Evolutionary conservation across 371 early-diverging fungal genomes (phyloP), one percentile per base, ranked within the genome.

Genomic region (Apophysomyces ossiformis): DNA sequence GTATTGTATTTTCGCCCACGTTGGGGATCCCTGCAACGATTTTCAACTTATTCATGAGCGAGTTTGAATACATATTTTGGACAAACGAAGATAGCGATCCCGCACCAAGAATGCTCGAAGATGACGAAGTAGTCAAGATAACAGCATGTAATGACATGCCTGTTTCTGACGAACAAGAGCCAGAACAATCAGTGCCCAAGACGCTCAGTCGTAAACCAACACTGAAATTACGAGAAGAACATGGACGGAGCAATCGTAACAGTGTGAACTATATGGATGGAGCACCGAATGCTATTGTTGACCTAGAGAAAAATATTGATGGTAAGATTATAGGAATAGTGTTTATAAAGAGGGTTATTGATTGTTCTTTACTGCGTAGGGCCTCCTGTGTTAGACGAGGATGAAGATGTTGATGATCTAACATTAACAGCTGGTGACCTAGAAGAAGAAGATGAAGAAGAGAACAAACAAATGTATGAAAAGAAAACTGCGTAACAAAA

Each of bases 1-100:
- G 89, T 44, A 92, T 91, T 65, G 90, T 92, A 7, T 92, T 92
- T 58, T 81, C 89, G 18, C 90, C 90, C 9, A 91, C 91, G 4
- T 72, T 90, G 6, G 86, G 89, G 36, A 85, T 92, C 11, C 90
- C 91, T 11, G 88, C 89, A 1, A 86, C 85, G 16, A 82, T 92
- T 2, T 89, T 91, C 47, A 88, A 86, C 41, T 61, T 90, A 58
- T 81, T 92, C 72, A 76, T 91, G 78, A 87, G 89, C 35, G 90
- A 90, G 60, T 92, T 87, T 67, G 83, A 83, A 26, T 78, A 81
- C 60, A 80, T 90, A 39, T 92, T 92, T 58, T 78, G 79, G 78
- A 77, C 76, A 9, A 77, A 71, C 13, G 75, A 83, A 37, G 74
- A 83, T 26, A 79, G 78, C 1, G 39, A 59, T 32, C 21, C 57